phyloP scores from a whole-genome alignment of 2,329 filamentous ascomycete species.

The Claviceps monticola region DNA sequence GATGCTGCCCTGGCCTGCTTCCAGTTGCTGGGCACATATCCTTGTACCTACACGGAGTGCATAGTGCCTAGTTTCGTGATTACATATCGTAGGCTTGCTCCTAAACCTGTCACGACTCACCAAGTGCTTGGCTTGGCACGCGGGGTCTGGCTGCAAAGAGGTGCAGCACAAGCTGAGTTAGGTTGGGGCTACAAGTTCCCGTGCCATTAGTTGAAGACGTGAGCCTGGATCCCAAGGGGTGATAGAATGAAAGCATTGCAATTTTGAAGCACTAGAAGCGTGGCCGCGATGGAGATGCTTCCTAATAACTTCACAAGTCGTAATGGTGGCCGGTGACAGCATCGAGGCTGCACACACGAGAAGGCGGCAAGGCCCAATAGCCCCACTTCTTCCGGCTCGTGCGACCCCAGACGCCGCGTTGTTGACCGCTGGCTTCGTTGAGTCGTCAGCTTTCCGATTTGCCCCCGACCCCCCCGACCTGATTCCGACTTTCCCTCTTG shows the following conservation, averaged over 20 bases:
- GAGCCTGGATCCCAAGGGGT: no score
- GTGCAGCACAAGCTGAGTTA: neutral
- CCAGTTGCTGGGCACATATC: no score
- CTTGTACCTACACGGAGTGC: no score
- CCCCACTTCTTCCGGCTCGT: no score
- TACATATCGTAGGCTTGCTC: neutral
- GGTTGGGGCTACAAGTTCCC: neutral
- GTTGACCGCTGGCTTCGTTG: conserved; percentile 4
- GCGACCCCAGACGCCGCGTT: no score
- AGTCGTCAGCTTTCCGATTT: conserved; percentile 6
- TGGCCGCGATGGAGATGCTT: neutral
- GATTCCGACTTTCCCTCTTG: conserved; percentile 5
- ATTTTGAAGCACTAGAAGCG: neutral
- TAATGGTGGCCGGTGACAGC: no score
- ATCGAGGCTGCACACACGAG: no score
- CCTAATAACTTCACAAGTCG: no score
- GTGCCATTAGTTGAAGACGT: neutral
- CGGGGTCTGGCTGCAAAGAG: neutral
- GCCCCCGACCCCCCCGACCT: neutral
- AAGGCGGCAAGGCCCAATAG: no score
- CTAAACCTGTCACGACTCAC: neutral
- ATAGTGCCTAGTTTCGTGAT: no score
- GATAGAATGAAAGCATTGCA: neutral
- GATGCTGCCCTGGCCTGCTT: no score
- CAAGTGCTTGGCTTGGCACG: neutral